phyloP scores from a whole-genome alignment of 352 stramenopile genomes.

The Thraustochytrium sp. region DNA sequence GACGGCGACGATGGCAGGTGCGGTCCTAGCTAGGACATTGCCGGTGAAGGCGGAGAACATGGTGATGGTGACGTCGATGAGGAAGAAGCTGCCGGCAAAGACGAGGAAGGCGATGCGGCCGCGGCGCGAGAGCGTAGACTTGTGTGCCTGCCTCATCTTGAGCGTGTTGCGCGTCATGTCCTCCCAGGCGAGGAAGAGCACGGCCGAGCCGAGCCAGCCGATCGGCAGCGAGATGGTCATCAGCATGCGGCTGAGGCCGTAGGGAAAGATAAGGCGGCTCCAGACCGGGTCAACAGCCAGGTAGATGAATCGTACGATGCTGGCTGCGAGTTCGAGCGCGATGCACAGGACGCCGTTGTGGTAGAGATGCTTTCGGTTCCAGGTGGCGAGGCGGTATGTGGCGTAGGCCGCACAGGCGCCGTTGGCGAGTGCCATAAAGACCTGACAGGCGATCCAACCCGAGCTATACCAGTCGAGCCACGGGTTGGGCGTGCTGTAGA shows the following conservation, averaged over 20 bases:
- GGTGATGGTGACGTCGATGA: background rate
- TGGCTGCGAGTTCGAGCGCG: background rate
- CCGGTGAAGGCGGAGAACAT: background rate
- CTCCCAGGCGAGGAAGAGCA: background rate
- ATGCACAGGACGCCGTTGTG: background rate
- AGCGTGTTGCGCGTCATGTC: background rate
- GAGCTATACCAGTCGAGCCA: background rate
- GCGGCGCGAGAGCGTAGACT: background rate
- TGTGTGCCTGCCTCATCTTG: background rate
- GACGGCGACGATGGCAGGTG: background rate
- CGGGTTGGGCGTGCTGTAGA: background rate
- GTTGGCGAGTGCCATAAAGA: background rate
- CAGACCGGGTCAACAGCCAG: background rate
- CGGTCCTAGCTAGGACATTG: background rate
- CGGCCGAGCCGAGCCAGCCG: background rate
- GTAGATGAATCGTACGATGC: background rate
- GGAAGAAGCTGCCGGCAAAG: background rate
- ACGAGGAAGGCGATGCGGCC: background rate
- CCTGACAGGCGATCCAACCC: background rate
- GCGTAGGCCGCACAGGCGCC: background rate
- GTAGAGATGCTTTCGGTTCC: background rate
- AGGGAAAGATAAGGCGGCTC: background rate
- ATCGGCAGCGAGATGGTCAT: background rate
- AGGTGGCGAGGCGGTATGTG: background rate
- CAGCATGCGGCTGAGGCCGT: background rate